These are phyloP conservation scores for Curvularia verruculosa DNA, from an alignment of 2,329 filamentous ascomycete species.

Conservation along the genomic window DNA sequence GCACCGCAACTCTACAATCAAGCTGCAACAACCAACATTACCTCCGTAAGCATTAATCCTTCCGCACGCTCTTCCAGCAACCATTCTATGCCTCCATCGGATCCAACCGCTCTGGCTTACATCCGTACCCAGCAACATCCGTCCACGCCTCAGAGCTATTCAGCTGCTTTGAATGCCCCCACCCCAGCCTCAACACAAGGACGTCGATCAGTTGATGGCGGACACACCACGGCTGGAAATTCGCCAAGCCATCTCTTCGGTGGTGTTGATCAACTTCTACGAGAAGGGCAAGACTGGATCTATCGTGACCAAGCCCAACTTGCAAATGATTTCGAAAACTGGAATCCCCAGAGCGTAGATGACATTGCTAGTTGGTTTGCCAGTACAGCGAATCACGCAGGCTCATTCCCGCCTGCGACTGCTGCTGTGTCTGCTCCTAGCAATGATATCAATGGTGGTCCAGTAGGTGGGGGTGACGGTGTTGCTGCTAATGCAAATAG, in stretches of 20 bases:
- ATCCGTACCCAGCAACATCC: constrained; percentile 39
- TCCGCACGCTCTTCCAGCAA: constrained; percentile 36
- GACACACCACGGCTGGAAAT: constrained; percentile 37
- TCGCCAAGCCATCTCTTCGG: constrained; percentile 63
- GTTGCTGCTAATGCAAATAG: constrained; percentile 1
- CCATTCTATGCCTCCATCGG: constrained; percentile 42
- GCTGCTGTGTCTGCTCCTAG: constrained; percentile 5
- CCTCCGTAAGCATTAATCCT: constrained; percentile 31
- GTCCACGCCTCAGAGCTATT: constrained; percentile 20
- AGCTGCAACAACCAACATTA: constrained; percentile 21
- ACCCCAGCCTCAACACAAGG: constrained; percentile 34
- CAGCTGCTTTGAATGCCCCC: constrained; percentile 23
- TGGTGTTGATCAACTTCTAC: constrained; percentile 64
- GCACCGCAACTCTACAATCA: constrained; percentile 37
- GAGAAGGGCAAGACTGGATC: constrained; percentile 68
- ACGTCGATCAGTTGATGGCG: constrained; percentile 37
- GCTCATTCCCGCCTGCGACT: constrained; percentile 7
- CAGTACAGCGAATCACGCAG: constrained; percentile 22
- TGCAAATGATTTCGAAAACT: constrained; percentile 67
- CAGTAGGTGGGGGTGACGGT: constrained; percentile 19
- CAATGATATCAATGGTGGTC: constrained; percentile 27
- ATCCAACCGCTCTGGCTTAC: constrained; percentile 39
- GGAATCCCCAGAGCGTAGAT: constrained; percentile 50
- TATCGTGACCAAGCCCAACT: constrained; percentile 66
- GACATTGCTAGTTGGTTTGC: constrained; percentile 43